Conservation (phyloP, 192 early-diverging fungal genomes). For the Chytriomyces sp. region DNA sequence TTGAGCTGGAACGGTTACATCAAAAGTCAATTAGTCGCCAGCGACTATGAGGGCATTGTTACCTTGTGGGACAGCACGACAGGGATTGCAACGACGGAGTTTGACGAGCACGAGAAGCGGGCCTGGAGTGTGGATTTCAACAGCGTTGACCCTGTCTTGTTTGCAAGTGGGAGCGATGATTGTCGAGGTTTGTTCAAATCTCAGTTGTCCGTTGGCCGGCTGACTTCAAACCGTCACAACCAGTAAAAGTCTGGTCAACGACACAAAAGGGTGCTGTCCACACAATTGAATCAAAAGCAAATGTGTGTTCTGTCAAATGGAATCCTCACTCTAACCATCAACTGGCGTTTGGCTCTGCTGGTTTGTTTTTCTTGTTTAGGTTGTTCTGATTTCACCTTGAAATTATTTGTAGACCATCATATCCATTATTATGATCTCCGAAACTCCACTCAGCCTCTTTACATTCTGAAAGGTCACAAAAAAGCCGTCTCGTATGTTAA, state of each 20-base stretch:
- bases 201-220: conserved; percentile 14
- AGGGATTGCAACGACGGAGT: conserved; percentile 61
- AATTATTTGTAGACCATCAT: conserved; percentile 71
- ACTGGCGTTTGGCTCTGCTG: conserved; percentile 86
- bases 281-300: conserved; percentile 84
- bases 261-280: conserved; percentile 70
- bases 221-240: not conserved
- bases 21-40: conserved; percentile 81
- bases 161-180: conserved; percentile 93
- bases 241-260: conserved; percentile 89
- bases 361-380: conserved; percentile 34
- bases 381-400: too few species aligned
- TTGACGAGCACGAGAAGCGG: conserved; percentile 91
- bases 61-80: conserved; percentile 83
- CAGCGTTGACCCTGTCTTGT: conserved; percentile 69
- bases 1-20: conserved; percentile 88
- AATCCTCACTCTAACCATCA: conserved; percentile 75
- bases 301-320: conserved; percentile 93
- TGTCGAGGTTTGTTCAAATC: conserved; percentile 53
- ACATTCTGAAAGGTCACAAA: conserved; percentile 80
- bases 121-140: conserved; percentile 92
- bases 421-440: conserved; percentile 92
- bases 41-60: conserved; percentile 92
- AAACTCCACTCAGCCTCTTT: conserved; percentile 66
- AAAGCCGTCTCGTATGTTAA: conserved; percentile 96